Percentiles rank a stretch among this genome's conserved stretches.
Conservation (phyloP, 2,329 filamentous ascomycete genomes). For the Colletotrichum tanaceti region DNA sequence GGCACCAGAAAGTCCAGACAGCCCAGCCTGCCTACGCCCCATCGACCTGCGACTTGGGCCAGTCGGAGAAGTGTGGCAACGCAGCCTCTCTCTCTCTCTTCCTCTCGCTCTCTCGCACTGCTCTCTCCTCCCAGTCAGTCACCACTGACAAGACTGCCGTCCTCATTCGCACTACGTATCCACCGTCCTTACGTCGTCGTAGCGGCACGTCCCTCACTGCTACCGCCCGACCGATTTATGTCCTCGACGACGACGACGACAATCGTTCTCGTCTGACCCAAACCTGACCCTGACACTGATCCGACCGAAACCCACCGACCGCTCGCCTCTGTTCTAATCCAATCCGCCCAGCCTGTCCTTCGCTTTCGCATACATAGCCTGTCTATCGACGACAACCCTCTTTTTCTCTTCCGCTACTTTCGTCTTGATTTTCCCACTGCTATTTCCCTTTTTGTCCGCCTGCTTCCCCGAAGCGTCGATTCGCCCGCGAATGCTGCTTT, state of each 20-base stretch:
- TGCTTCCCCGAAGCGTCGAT: slow-evolving; percentile 15
- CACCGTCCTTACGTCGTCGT: neutral
- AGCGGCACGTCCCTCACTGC: slow-evolving; percentile 6
- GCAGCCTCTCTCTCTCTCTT: slow-evolving; percentile 6
- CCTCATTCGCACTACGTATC: too few species aligned
- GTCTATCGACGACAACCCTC: slow-evolving; percentile 27
- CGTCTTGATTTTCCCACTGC: neutral
- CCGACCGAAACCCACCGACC: neutral
- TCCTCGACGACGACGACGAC: slow-evolving; percentile 23
- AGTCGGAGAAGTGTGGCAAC: slow-evolving; percentile 30
- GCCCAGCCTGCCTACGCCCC: slow-evolving; percentile 18
- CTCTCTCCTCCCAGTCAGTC: neutral
- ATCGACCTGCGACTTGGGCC: slow-evolving; percentile 38
- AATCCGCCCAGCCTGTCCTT: slow-evolving; percentile 14
- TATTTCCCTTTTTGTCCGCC: neutral
- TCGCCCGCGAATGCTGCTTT: slow-evolving; percentile 40
- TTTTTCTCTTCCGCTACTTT: slow-evolving; percentile 7
- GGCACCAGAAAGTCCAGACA: neutral
- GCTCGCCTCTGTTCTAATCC: slow-evolving; percentile 3
- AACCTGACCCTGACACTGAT: neutral
- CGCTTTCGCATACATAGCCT: slow-evolving; percentile 5
- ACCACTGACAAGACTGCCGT: too few species aligned
- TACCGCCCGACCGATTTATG: slow-evolving; percentile 21
- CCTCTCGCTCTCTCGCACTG: slow-evolving; percentile 2
- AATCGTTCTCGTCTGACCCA: slow-evolving; percentile 27